Conservation (phyloP, 257 asterid genomes). For the Cynanchum wilfordii region DNA sequence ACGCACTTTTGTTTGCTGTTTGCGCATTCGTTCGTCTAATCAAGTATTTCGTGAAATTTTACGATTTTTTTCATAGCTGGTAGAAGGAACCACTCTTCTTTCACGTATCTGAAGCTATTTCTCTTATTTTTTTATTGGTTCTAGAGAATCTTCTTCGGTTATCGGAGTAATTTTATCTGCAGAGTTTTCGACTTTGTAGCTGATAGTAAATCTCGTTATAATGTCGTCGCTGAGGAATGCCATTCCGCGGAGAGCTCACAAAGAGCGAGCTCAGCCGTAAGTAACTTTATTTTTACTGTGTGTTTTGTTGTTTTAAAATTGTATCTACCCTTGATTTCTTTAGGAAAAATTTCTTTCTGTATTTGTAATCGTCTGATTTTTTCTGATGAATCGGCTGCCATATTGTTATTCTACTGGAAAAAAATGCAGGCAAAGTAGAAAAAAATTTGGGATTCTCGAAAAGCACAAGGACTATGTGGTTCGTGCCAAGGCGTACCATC, state of each 20-base stretch:
- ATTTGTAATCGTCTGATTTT: background rate
- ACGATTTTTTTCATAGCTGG: background rate
- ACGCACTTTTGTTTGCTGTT: no score
- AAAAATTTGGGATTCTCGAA: constrained; percentile 71
- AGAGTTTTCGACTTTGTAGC: background rate
- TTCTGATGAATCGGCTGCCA: background rate
- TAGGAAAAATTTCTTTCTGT: background rate
- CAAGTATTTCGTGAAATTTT: background rate
- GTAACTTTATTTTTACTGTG: constrained; percentile 15
- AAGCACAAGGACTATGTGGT: constrained; percentile 85
- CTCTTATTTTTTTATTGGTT: background rate
- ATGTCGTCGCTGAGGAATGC: constrained; percentile 90
- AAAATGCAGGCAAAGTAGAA: constrained; percentile 47
- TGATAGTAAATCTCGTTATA: background rate
- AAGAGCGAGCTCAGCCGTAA: constrained; percentile 91
- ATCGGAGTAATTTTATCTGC: background rate
- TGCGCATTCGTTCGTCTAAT: background rate
- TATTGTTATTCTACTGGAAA: background rate
- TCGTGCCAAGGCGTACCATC: constrained; percentile 66
- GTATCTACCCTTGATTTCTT: background rate
- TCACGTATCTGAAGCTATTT: background rate
- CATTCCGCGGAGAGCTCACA: constrained; percentile 71
- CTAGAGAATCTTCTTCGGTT: background rate
- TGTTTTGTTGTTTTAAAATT: background rate
- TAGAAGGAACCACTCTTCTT: background rate